Base-by-base conservation (phyloP, 208 protist species). In the Dictyostelium gargantuum region DNA sequence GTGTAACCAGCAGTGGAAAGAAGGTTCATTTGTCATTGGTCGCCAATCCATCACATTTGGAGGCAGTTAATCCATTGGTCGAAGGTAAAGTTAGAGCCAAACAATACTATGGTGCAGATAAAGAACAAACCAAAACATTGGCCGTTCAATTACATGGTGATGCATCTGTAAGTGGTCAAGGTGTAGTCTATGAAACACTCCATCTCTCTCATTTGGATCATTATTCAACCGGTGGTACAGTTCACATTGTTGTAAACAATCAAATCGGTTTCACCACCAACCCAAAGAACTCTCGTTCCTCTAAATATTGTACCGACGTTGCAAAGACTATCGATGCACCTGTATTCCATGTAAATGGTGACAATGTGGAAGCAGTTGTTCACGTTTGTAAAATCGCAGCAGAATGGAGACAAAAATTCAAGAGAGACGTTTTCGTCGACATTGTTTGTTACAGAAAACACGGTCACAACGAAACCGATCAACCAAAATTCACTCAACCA, bases 251-350 rank as follows among this genome's bases (percentile, higher is more conserved):
- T 70, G 98, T 99, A 72, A 99, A 99, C 96, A 99, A 99, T 94
- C 99, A 99, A 96, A 99, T 99, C 95, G 98, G 98, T 93, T 99
- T 99, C 96, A 99, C 99, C 42, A 99, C 99, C 1, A 98, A 99
- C 95, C 98, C 99, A 46, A 97, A 96, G 80, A 97, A 94, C 72
- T 97, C 97, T 58, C 98, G 99, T 52, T 80, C 70, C 6, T 76
- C 85, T 15, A 76, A 86, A 40, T 99, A 99, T 95, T 99, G 98
- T 94, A 99, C 98, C 23, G 98, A 99, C 93, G 95, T 99, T 52
- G 99, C 97, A 21, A 99, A 99, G 93, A 97, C 97, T 29, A 75
- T 94, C 9, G 80, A 94, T 26, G 98, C 97, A 84, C 99, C 99
- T 15, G 98, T 99, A 82, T 98, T 99, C 91, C 99, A 99, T 95